Conservation (phyloP, 257 asterid species). For the Galeopsis tetrahit region DNA sequence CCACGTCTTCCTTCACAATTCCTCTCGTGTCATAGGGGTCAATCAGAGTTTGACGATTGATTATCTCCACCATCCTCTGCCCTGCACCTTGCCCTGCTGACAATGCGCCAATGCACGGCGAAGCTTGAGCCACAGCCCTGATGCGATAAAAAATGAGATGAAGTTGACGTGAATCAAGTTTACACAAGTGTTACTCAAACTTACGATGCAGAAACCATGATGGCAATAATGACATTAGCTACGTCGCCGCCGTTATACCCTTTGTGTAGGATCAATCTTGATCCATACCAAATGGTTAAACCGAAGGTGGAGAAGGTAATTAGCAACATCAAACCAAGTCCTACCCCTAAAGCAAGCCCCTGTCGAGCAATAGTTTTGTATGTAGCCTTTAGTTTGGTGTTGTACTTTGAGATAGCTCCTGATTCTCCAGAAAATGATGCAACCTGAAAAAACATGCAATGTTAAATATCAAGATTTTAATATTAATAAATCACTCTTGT, state of each 20-base stretch:
- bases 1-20: slow-evolving; percentile 46
- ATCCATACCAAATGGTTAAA: slow-evolving; percentile 67
- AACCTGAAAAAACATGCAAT: slow-evolving; percentile 42
- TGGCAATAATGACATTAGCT: slow-evolving; percentile 54
- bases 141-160: background rate
- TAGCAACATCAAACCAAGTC: slow-evolving; percentile 51
- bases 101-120: slow-evolving; percentile 62
- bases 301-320: slow-evolving; percentile 54
- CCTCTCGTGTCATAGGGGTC: slow-evolving; percentile 59
- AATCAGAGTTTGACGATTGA: slow-evolving; percentile 53
- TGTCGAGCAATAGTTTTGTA: slow-evolving; percentile 46
- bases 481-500: no score
- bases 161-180: no score
- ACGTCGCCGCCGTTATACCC: slow-evolving; percentile 60
- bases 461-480: no score
- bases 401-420: slow-evolving; percentile 51
- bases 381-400: slow-evolving; percentile 50
- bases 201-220: slow-evolving; percentile 74
- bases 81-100: slow-evolving; percentile 76
- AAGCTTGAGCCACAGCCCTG: slow-evolving; percentile 70
- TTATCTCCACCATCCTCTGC: slow-evolving; percentile 62
- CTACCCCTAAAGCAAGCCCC: slow-evolving; percentile 65
- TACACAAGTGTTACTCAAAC: slow-evolving; percentile 7
- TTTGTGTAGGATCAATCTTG: slow-evolving; percentile 49
- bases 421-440: slow-evolving; percentile 73